Evolutionary conservation across 768 basidiomycete genomes (phyloP).

Genomic region (Peribolospora kevripleyi): DNA sequence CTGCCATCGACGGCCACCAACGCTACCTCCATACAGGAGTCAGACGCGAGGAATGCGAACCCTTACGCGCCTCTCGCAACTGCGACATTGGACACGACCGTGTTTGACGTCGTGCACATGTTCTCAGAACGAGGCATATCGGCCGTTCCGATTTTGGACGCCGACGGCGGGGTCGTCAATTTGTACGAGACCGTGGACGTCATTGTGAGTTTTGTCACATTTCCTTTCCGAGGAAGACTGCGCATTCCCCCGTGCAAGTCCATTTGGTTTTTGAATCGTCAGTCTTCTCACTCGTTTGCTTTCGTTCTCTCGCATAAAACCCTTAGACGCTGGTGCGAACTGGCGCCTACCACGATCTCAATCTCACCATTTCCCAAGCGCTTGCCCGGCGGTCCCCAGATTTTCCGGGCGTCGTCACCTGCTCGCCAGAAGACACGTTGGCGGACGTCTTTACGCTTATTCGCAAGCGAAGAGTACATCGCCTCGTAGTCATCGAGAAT

Average conservation of each 20-base stretch:
- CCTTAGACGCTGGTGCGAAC: conserved; percentile 61
- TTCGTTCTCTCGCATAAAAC: not conserved
- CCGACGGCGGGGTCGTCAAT: conserved; percentile 62
- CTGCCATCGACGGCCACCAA: not conserved
- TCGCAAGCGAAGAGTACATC: conserved; percentile 77
- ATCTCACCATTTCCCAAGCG: conserved; percentile 77
- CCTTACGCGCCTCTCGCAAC: conserved; percentile 79
- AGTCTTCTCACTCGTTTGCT: not conserved
- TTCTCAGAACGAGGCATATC: conserved; percentile 88
- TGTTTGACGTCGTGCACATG: conserved; percentile 97
- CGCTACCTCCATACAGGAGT: not conserved
- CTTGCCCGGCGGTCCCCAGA: conserved; percentile 75
- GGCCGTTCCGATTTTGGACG: conserved; percentile 83
- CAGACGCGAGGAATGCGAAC: conserved; percentile 21
- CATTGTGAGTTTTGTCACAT: conserved; percentile 37
- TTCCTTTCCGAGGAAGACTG: not conserved
- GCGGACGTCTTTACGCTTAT: conserved; percentile 73
- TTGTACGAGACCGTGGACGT: conserved; percentile 98
- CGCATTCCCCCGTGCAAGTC: not conserved
- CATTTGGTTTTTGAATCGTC: not conserved
- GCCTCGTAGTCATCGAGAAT: conserved; percentile 69
- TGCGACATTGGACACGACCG: conserved; percentile 67
- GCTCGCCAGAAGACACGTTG: conserved; percentile 73
- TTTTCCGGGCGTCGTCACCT: conserved; percentile 91
- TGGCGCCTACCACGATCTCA: conserved; percentile 85